Evolutionary conservation across 2,329 filamentous ascomycete species (phyloP), one percentile per base, ranked within the genome.

Genomic region (Graphilbum ipis-grandicollis): DNA sequence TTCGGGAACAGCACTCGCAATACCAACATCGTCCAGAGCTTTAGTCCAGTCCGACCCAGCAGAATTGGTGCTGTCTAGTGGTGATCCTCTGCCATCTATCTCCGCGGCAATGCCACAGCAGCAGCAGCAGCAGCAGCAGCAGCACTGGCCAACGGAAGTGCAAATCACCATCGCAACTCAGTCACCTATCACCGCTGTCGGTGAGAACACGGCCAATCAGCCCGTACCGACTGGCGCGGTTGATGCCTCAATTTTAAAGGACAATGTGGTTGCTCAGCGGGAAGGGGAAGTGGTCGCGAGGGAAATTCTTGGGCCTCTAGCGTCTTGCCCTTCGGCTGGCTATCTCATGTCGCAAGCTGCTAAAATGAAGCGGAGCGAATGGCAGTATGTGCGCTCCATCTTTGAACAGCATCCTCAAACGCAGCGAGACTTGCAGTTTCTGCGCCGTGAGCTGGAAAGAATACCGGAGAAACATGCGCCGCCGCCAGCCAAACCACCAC

Each of bases 371-470:
- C 63, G 70, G n/a, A 59, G 68, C 14, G 81, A 92, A 50, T 78
- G 90, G 68, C 64, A 70, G 38, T 71, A 90, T 21, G 70, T 94
- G 43, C 66, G 69, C 36, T 65, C 68, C 29, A 75, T 88, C 13
- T 64, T 84, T 19, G 66, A 75, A 35, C 62, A 66, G 10, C 75
- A 84, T 38, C 71, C 74, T 1, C 66, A 65, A 18, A 71, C 81
- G 0, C 64, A 72, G 18, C 66, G 74, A 2, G 73, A 85, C 47
- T 53, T 77, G 15, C 57, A 63, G 35, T 60, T 71, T 37, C 56
- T 78, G 4, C 70, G 68, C 26, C 54, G 56, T 33, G 56, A 75
- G 17, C 50, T 77, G 12, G 71, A 72, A 38, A 64, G 62, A 43
- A 42, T 18, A 4, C 14, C n/a, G 5, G 15, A 15, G n/a, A 17